Base-by-base conservation (phyloP, 2,329 filamentous ascomycete genomes). In the Exophiala oligosperma region DNA sequence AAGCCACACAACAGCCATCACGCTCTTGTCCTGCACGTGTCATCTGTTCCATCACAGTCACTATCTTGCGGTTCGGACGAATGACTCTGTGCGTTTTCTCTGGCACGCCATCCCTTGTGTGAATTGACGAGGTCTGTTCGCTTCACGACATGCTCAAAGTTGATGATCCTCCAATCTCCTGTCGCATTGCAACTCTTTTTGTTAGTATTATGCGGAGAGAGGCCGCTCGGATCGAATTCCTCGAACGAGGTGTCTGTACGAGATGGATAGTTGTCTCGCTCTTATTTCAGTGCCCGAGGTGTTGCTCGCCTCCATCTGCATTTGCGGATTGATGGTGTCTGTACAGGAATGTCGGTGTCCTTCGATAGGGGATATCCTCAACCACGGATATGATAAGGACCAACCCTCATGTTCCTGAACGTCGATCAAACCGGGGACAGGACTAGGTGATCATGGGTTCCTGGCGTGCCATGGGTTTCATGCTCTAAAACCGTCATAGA, bases 371-470 rank as follows among this genome's bases (percentile, higher is more conserved):
- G 26, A 28, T 7, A 28, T 28, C 26, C 26, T 28, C 26, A 28
- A 28, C 26, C 7, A 7, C 26, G 26, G 26, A 28, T 28, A 35
- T 35, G 40, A 17, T 23, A 43, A 43, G 14, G 40, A 5, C 9
- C 40, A 43, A 21, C 5, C n/a, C 21, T 43, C 40, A 14, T 41
- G 24, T 44, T 29, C 29, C 54, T 35, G 29, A 44, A 9, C 35
- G 57, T 60, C 49, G 57, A 60, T 56, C 53, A 60, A 41, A 47
- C 53, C 51, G 53, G 49, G 56, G 52, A 26, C 28, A 12, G n/a
- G 23, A n/a, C 28, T 29, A 2, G 35, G 12, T 17, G 40, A 35
- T 35, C 32, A 35, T 35, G 32, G 32, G 32, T 9, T 35, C 32
- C 32, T 35, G 32, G 32, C 32, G 8, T 35, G 32, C 32, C 7